phyloP scores from a whole-genome alignment of 164 flowering plant genomes.

The Euptelea pleiosperma region DNA sequence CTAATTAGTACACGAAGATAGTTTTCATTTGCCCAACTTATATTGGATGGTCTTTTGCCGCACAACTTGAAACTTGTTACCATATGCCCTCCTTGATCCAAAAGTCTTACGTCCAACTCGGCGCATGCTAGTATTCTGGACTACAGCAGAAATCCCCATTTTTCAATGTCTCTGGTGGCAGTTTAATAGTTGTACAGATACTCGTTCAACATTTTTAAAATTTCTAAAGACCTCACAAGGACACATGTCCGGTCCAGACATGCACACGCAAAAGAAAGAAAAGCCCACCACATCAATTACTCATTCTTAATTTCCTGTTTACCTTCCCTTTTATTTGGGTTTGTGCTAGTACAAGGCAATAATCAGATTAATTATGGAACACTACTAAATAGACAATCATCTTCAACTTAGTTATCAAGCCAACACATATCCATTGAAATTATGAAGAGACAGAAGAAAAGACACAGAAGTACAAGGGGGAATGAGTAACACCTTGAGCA shows the following conservation, averaged over 20 bases:
- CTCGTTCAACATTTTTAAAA: too few species aligned
- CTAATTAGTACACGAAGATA: too few species aligned
- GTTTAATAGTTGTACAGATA: too few species aligned
- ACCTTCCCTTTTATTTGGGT: background rate
- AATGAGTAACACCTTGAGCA: constrained; percentile 20
- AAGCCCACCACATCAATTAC: background rate
- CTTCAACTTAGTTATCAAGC: background rate
- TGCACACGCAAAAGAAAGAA: constrained; percentile 2
- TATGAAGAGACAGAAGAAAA: background rate
- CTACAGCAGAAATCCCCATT: too few species aligned
- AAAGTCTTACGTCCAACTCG: too few species aligned
- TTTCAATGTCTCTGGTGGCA: too few species aligned
- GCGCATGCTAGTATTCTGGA: too few species aligned
- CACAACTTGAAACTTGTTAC: too few species aligned
- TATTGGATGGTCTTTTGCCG: too few species aligned
- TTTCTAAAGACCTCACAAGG: background rate
- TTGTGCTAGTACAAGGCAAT: background rate
- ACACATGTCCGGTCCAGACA: background rate
- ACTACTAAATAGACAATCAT: background rate
- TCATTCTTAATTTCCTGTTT: background rate
- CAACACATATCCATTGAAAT: constrained; percentile 7
- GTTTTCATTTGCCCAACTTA: too few species aligned
- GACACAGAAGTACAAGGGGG: background rate
- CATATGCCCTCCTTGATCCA: too few species aligned
- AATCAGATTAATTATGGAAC: background rate